phyloP scores from a whole-genome alignment of 768 basidiomycete genomes.

The Termitomyces sp. region DNA sequence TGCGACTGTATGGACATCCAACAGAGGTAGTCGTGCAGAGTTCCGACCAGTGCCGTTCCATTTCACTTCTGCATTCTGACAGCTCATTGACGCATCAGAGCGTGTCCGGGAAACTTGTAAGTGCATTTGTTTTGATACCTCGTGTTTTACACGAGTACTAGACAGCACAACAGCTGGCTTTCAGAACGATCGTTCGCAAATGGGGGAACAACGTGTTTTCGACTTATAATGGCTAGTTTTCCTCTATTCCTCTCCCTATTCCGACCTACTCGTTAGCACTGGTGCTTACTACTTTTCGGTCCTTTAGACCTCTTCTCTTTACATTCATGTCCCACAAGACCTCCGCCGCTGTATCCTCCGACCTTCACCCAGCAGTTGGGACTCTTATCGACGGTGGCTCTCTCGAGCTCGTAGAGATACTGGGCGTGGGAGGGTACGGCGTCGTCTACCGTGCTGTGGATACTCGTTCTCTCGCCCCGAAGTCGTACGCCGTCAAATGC shows the following conservation, averaged over 20 bases:
- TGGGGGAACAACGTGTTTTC: slow-evolving; percentile 12
- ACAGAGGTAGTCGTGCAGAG: not conserved
- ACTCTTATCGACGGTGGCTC: slow-evolving; percentile 79
- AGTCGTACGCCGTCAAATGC: slow-evolving; percentile 90
- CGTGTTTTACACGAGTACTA: slow-evolving; percentile 74
- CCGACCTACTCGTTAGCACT: slow-evolving; percentile 40
- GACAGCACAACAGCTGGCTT: slow-evolving; percentile 23
- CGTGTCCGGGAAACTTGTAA: slow-evolving; percentile 33
- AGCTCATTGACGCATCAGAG: slow-evolving; percentile 30
- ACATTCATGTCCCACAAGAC: slow-evolving; percentile 48
- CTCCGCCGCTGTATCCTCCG: slow-evolving; percentile 66
- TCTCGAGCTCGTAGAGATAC: slow-evolving; percentile 79
- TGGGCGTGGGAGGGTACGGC: slow-evolving; percentile 94
- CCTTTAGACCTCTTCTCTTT: slow-evolving; percentile 18
- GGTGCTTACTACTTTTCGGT: slow-evolving; percentile 32
- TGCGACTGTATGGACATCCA: slow-evolving; percentile 2
- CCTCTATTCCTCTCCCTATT: slow-evolving; percentile 25
- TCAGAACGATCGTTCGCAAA: slow-evolving; percentile 29
- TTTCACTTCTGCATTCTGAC: slow-evolving; percentile 9
- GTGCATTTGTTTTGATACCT: slow-evolving; percentile 56
- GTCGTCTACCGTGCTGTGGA: slow-evolving; percentile 91
- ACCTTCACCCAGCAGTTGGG: slow-evolving; percentile 65
- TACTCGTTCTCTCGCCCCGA: slow-evolving; percentile 39
- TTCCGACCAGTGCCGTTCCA: not conserved
- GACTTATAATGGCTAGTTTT: slow-evolving; percentile 16